A percentile compares a stretch with the other conserved stretches of the same genome.
Evolutionary conservation across 1,284 basidiomycete species (phyloP).

Genomic region (Meira miltonrushii): DNA sequence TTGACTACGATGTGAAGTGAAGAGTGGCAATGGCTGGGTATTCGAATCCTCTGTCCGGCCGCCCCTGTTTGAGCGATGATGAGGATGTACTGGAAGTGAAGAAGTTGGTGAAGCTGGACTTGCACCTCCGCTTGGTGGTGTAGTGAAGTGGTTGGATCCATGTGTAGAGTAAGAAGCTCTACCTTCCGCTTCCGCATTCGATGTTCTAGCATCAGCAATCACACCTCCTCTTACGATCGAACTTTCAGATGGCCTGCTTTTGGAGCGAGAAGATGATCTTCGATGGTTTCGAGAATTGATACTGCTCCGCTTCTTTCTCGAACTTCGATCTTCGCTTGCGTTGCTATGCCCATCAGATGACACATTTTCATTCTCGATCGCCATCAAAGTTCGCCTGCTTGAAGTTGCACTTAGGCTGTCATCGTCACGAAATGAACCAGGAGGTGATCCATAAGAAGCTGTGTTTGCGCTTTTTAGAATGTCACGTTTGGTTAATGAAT

Average conservation of each 20-base stretch:
- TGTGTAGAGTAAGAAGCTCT: constrained; percentile 6
- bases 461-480: no score
- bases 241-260: neutral
- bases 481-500: no score
- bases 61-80: neutral
- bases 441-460: no score
- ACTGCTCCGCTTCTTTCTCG: neutral
- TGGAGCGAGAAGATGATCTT: neutral
- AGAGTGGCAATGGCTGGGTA: no score
- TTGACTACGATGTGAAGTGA: neutral
- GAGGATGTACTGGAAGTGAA: constrained; percentile 10
- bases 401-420: no score
- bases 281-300: neutral
- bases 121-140: constrained; percentile 12
- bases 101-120: constrained; percentile 6
- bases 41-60: neutral
- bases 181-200: constrained; percentile 1
- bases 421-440: no score
- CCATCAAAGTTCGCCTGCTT: no score
- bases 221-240: neutral
- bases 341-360: no score
- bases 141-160: neutral
- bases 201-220: neutral
- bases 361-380: no score
- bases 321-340: no score